These are phyloP conservation scores for Sporothrix dimorphospora DNA, from an alignment of 2,329 filamentous ascomycete genomes.

Conservation along the genomic window DNA sequence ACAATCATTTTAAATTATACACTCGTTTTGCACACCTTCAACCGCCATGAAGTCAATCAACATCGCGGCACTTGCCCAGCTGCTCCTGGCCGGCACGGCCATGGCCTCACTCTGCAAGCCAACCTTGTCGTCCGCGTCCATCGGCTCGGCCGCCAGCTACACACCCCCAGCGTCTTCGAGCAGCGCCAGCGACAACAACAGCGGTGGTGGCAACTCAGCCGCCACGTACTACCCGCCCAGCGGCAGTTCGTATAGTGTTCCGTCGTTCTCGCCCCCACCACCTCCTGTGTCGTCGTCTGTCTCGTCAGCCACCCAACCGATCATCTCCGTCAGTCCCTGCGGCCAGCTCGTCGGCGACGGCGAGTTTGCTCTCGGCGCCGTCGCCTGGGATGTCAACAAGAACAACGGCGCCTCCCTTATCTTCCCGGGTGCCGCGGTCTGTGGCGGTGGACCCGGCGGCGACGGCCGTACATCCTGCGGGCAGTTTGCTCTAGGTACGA, in stretches of 20 bases:
- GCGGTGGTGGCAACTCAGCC: not conserved
- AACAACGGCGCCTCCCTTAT: not conserved
- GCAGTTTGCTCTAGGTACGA: not conserved
- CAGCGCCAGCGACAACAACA: not conserved
- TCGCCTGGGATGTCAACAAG: not conserved
- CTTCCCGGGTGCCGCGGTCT: not conserved
- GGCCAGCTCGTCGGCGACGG: slow-evolving; percentile 1
- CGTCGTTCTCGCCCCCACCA: not conserved
- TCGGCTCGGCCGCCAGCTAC: not conserved
- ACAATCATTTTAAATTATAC: not conserved
- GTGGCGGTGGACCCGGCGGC: not conserved
- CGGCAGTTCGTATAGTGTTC: not conserved
- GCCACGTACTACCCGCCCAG: slow-evolving; percentile 1
- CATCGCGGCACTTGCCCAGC: not conserved
- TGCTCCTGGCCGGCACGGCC: not conserved
- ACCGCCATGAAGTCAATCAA: not conserved
- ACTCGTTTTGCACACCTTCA: not conserved
- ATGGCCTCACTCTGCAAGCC: not conserved
- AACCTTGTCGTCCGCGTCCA: not conserved
- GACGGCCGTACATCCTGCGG: not conserved
- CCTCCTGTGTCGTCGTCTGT: not conserved
- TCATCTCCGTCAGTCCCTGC: not conserved
- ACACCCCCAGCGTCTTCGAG: not conserved
- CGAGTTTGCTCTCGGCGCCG: not conserved
- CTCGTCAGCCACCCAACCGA: not conserved